Evolutionary conservation across 179 eudicot species (phyloP), one percentile per base, ranked within the genome.

Genomic region (Vitellaria paradoxa): DNA sequence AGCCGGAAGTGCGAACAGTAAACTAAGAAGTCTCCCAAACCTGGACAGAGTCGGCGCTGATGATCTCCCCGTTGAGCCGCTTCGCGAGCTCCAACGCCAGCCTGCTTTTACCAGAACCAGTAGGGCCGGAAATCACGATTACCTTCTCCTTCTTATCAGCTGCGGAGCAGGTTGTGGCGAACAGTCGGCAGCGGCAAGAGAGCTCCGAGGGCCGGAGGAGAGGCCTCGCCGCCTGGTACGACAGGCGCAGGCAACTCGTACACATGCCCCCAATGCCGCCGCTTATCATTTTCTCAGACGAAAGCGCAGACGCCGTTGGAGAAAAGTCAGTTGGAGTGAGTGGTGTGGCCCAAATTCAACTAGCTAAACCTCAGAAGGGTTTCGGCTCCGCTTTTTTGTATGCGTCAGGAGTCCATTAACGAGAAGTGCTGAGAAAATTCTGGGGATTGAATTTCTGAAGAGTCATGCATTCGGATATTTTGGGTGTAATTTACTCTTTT

Each of bases 21-120:
- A 42, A 52, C 30, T 14, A 15, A 9, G 18, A 18, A n/a, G 3
- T 11, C 59, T 75, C 2, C 40, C 60, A 18, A 56, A 93, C 99
- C 98, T 95, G 99, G 53, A 95, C 97, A 30, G 99, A 95, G 76
- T 95, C 99, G 30, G 99, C 99, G 65, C 92, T 91, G 79, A 95
- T 84, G 23, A 95, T 95, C 88, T 95, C 99, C 9, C 98, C 99
- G 61, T 95, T 90, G 68, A 95, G 89, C 7, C 93, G 88, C 80
- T 91, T 91, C 15, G 97, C 92, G 61, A 95, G 93, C 86, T 95
- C 98, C 14, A 95, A 76, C 0, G 98, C 95, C 7, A 95, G 91
- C 57, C 91, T 88, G 66, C 92, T 86, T 86, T 95, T 95, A 0
- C 99, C 99, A 75, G 98, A 89, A 13, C 99, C 98, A 46, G 99